A percentile compares a stretch with the other conserved stretches of the same genome.
Conservation (phyloP, 2,329 filamentous ascomycete species). For the Sporothrix pallida region DNA sequence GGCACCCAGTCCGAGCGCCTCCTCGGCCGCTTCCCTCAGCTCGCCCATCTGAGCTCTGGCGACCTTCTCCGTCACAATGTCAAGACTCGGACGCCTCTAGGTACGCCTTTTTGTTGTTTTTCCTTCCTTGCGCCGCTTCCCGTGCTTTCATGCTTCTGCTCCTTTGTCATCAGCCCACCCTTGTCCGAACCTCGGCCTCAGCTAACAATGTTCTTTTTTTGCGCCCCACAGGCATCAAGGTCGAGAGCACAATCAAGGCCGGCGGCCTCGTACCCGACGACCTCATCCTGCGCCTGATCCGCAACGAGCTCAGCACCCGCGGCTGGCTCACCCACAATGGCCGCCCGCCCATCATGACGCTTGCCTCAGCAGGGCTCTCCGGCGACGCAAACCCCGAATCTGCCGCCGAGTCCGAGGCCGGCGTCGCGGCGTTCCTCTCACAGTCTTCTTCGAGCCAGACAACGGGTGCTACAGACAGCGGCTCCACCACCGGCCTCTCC, state of each 20-base stretch:
- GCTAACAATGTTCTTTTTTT: slow-evolving; percentile 9
- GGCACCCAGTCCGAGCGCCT: slow-evolving; percentile 93
- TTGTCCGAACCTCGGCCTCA: neutral
- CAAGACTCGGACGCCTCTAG: slow-evolving; percentile 81
- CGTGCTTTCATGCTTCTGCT: slow-evolving; percentile 24
- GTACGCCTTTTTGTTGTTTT: slow-evolving; percentile 54
- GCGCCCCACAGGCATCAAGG: slow-evolving; percentile 74
- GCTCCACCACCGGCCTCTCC: slow-evolving; percentile 50
- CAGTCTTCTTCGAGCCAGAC: slow-evolving; percentile 45
- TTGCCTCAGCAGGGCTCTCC: slow-evolving; percentile 50
- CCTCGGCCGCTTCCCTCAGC: slow-evolving; percentile 82
- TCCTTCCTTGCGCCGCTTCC: neutral
- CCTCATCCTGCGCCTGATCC: slow-evolving; percentile 90
- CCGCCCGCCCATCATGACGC: slow-evolving; percentile 56
- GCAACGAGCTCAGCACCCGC: slow-evolving; percentile 81
- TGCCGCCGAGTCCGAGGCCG: slow-evolving; percentile 39
- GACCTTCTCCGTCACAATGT: slow-evolving; percentile 94
- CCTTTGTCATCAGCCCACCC: neutral
- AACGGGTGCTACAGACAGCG: slow-evolving; percentile 40
- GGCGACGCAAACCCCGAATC: slow-evolving; percentile 39
- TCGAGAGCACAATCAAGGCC: slow-evolving; percentile 84
- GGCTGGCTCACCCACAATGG: slow-evolving; percentile 74
- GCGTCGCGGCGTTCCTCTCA: slow-evolving; percentile 52
- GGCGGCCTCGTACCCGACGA: slow-evolving; percentile 90
- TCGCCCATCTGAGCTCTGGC: slow-evolving; percentile 91